Evolutionary conservation across 164 flowering plant genomes (phyloP), one percentile per base, ranked within the genome.

Genomic region (Vitis amurensis): DNA sequence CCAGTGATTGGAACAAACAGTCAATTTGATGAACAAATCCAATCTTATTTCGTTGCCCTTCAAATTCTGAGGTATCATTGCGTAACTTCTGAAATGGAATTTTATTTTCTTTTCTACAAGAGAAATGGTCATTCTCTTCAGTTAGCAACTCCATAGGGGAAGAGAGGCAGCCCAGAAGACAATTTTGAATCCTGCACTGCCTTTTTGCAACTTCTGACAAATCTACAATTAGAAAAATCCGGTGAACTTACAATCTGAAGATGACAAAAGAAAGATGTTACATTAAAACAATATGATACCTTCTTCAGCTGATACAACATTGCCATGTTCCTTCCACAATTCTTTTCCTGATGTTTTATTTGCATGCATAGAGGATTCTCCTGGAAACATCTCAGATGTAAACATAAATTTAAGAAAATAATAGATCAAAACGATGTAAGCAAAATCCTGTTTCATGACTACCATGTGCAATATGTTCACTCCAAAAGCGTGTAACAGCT

Each of bases 401-500:
- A 61, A 64, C 50, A 62, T 29, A 15, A 59, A 9, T 30, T 19
- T 52, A 7, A 11, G 9, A 31, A 1, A 50, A 8, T 49, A 48
- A 5, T 44, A n/a, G 11, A 56, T 56, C 50, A 16, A 62, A 27
- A 53, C 9, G 8, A 70, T 9, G 53, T 19, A 6, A 62, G 58
- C 29, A 49, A 60, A 23, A 11, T 62, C 2, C 50, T 62, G 37
- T 17, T 57, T 64, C 48, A 16, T 30, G 44, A 37, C 44, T 83
- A 92, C 97, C 93, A 64, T 64, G 49, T 68, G 70, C 56, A 10
- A 70, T 63, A 13, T 64, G 74, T 72, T 79, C 74, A 74, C 68
- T 71, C 97, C 94, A 90, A 59, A 83, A 68, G 63, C 69, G 52
- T 60, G 69, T 76, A 53, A 94, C 71, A 64, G 90, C 83, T 62